These are phyloP conservation scores for Citrullus mucosospermus DNA, from an alignment of 306 rosid species.

Conservation along the genomic window DNA sequence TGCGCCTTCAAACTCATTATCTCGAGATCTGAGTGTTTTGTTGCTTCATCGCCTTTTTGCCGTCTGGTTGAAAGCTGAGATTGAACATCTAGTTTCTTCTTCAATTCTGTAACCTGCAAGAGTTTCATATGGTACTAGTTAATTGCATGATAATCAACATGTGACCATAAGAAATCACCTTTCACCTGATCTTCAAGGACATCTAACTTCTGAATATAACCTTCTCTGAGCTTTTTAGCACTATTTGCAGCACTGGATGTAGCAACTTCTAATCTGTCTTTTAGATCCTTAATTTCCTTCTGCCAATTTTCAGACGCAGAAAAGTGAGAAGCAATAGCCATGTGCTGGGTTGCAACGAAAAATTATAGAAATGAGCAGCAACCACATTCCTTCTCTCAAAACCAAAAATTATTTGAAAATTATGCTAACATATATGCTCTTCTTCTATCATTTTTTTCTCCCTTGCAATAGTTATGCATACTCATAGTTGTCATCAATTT, in stretches of 20 bases:
- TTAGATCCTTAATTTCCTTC: conserved; percentile 65
- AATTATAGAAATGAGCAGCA: background rate
- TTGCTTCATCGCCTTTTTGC: conserved; percentile 42
- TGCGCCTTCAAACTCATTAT: conserved; percentile 75
- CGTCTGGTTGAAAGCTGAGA: conserved; percentile 71
- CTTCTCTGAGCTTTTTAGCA: conserved; percentile 55
- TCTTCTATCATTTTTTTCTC: background rate
- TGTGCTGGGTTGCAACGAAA: background rate
- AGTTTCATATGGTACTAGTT: background rate
- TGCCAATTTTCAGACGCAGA: conserved; percentile 19
- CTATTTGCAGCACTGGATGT: conserved; percentile 31
- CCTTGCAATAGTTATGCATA: background rate
- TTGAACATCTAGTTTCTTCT: conserved; percentile 55
- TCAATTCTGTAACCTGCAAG: conserved; percentile 57
- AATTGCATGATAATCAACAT: background rate
- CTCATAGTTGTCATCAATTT: background rate
- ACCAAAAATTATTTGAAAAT: background rate
- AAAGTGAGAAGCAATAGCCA: conserved; percentile 10
- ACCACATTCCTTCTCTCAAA: background rate
- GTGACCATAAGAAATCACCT: conserved; percentile 1
- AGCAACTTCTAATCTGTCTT: conserved; percentile 24
- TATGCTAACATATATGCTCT: background rate
- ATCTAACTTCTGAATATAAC: conserved; percentile 77
- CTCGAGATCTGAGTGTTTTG: conserved; percentile 50
- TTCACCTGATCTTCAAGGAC: conserved; percentile 74